Conservation (phyloP, 257 asterid genomes). For the Eustoma russellianum region DNA sequence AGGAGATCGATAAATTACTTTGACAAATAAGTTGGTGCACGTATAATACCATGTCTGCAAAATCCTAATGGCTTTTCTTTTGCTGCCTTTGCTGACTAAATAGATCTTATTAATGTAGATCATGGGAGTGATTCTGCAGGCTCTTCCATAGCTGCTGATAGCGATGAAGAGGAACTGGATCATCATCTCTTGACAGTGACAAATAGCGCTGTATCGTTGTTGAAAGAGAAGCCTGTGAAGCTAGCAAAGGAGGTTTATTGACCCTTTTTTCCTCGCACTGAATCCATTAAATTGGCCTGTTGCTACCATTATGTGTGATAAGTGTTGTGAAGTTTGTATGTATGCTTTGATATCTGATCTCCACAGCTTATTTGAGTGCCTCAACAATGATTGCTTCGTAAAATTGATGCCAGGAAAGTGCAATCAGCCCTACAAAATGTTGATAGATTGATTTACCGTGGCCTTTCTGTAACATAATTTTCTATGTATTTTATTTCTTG, state of each 20-base stretch:
- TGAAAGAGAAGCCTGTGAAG: conserved; percentile 72
- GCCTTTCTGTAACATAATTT: background rate
- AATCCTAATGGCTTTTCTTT: too few species aligned
- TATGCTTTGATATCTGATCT: background rate
- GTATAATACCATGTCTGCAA: too few species aligned
- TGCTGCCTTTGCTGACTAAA: too few species aligned
- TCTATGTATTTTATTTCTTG: background rate
- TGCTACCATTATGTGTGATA: conserved; percentile 14
- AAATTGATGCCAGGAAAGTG: background rate
- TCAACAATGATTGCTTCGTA: background rate
- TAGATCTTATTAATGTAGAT: conserved; percentile 23
- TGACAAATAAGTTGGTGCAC: too few species aligned
- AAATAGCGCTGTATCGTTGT: conserved; percentile 58
- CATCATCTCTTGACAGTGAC: conserved; percentile 59
- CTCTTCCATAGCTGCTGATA: conserved; percentile 38
- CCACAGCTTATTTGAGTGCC: background rate
- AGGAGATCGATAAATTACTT: too few species aligned
- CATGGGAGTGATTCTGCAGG: conserved; percentile 38
- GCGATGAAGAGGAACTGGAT: conserved; percentile 50
- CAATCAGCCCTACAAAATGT: background rate
- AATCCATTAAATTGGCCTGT: background rate
- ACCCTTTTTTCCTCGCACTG: conserved; percentile 9
- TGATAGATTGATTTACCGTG: background rate
- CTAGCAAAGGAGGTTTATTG: conserved; percentile 59
- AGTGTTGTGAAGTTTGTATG: background rate